phyloP scores from a whole-genome alignment of 1,284 basidiomycete species.

The Pseudozyma sp. region DNA sequence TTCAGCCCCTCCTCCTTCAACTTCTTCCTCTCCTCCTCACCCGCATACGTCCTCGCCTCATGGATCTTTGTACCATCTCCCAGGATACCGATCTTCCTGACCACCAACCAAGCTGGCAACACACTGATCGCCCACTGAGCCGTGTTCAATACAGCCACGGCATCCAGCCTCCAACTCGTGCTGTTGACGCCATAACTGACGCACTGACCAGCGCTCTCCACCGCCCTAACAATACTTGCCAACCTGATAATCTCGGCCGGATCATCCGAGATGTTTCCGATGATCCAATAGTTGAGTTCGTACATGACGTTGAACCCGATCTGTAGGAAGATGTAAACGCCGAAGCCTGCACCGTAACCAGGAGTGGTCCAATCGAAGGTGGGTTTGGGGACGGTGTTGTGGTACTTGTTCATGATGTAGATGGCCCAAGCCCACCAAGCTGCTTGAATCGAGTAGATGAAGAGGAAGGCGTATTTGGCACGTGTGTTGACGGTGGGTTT shows the following conservation, averaged over 20 bases:
- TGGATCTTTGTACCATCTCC: conserved; percentile 51
- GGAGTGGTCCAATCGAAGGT: conserved; percentile 59
- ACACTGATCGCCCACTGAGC: conserved; percentile 59
- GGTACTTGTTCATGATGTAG: conserved; percentile 58
- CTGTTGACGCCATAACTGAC: conserved; percentile 65
- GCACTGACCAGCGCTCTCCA: conserved; percentile 65
- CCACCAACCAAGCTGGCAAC: conserved; percentile 59
- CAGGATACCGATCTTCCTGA: conserved; percentile 57
- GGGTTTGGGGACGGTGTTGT: conserved; percentile 44
- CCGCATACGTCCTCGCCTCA: conserved; percentile 49
- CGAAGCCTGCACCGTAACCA: conserved; percentile 62
- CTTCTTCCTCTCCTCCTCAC: conserved; percentile 40
- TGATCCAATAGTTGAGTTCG: conserved; percentile 63
- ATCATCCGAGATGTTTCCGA: conserved; percentile 49
- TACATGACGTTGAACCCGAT: conserved; percentile 59
- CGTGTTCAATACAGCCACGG: conserved; percentile 63
- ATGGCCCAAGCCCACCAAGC: conserved; percentile 68
- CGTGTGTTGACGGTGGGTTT: conserved; percentile 57
- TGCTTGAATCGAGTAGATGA: conserved; percentile 55
- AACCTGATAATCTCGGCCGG: conserved; percentile 62
- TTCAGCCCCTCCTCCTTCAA: conserved; percentile 28
- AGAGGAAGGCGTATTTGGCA: conserved; percentile 51
- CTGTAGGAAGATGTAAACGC: conserved; percentile 63
- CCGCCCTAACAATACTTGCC: conserved; percentile 60
- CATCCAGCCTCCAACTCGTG: conserved; percentile 55